Percentiles rank a stretch among this genome's conserved stretches.
Evolutionary conservation across 495 filamentous ascomycete species (phyloP).

Genomic region (Amorphotheca resinae): DNA sequence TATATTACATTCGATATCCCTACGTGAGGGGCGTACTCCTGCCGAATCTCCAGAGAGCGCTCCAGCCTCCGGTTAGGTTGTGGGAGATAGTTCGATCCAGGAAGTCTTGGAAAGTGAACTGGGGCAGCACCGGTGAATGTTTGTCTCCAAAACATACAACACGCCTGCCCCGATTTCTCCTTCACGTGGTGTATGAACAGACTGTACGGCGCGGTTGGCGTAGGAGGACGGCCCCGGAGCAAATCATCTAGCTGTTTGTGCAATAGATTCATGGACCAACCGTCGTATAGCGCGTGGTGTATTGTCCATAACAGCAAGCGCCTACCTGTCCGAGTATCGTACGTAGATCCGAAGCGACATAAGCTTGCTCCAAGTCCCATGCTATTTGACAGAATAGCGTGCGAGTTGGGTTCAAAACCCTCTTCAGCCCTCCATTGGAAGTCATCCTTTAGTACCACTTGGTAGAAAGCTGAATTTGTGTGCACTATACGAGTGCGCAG

Average conservation of each 20-base stretch:
- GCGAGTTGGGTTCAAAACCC: neutral
- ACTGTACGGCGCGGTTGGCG: neutral
- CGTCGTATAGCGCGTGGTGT: conserved; percentile 58
- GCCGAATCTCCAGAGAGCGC: neutral
- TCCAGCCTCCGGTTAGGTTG: neutral
- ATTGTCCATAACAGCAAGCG: conserved; percentile 43
- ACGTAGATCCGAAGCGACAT: conserved; percentile 28
- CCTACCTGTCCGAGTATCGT: conserved; percentile 27
- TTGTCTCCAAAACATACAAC: neutral
- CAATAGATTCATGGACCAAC: conserved; percentile 46
- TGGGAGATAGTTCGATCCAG: neutral
- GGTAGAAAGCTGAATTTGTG: conserved; percentile 2
- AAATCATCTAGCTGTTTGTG: neutral
- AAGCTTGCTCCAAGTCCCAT: conserved; percentile 47
- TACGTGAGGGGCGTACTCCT: neutral
- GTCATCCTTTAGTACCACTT: neutral
- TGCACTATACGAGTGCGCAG: conserved; percentile 44
- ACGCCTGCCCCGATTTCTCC: neutral
- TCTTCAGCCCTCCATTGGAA: neutral
- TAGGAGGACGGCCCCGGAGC: too few relatives aligned
- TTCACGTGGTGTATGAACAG: neutral
- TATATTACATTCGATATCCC: neutral
- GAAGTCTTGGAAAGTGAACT: neutral
- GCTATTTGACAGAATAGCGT: conserved; percentile 33
- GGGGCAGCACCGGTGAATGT: neutral